Conservation (phyloP, 2,329 filamentous ascomycete species). For the Biscogniauxia mediterranea region DNA sequence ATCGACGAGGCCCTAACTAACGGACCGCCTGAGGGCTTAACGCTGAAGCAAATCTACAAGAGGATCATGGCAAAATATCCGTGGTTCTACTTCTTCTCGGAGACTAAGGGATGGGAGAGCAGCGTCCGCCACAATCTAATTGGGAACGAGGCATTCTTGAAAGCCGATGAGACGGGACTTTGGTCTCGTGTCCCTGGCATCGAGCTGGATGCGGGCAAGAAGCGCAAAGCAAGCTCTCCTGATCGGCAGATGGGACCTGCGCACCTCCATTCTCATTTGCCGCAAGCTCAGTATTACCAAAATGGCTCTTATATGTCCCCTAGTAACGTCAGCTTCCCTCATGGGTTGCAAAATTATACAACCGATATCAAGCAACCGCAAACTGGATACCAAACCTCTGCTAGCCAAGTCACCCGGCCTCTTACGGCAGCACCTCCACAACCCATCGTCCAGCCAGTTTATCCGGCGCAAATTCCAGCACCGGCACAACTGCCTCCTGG, state of each 20-base stretch:
- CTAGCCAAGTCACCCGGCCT: slow-evolving; percentile 21
- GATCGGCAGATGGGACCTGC: slow-evolving; percentile 39
- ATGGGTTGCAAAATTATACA: slow-evolving; percentile 23
- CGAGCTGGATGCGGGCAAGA: slow-evolving; percentile 60
- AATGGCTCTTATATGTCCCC: slow-evolving; percentile 29
- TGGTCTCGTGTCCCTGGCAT: slow-evolving; percentile 59
- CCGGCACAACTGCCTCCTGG: slow-evolving; percentile 30
- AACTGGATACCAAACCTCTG: slow-evolving; percentile 17
- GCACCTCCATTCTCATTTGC: slow-evolving; percentile 30
- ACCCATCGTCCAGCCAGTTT: slow-evolving; percentile 23
- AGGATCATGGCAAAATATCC: slow-evolving; percentile 57
- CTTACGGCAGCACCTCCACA: slow-evolving; percentile 23
- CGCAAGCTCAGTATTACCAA: slow-evolving; percentile 31
- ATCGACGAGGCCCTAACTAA: slow-evolving; percentile 59
- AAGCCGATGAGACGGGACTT: slow-evolving; percentile 54
- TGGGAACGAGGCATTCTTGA: slow-evolving; percentile 60
- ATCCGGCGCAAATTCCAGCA: slow-evolving; percentile 27
- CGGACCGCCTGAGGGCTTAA: slow-evolving; percentile 52
- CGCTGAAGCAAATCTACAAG: slow-evolving; percentile 63
- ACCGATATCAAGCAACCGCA: slow-evolving; percentile 26
- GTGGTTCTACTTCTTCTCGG: slow-evolving; percentile 58
- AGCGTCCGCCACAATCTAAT: slow-evolving; percentile 64
- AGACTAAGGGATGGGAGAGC: slow-evolving; percentile 65
- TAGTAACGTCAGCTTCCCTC: slow-evolving; percentile 20
- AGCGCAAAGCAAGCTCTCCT: slow-evolving; percentile 54